Evolutionary conservation across 192 early-diverging fungal species (phyloP), one percentile per base, ranked within the genome.

Genomic region (Coemansia sp.): DNA sequence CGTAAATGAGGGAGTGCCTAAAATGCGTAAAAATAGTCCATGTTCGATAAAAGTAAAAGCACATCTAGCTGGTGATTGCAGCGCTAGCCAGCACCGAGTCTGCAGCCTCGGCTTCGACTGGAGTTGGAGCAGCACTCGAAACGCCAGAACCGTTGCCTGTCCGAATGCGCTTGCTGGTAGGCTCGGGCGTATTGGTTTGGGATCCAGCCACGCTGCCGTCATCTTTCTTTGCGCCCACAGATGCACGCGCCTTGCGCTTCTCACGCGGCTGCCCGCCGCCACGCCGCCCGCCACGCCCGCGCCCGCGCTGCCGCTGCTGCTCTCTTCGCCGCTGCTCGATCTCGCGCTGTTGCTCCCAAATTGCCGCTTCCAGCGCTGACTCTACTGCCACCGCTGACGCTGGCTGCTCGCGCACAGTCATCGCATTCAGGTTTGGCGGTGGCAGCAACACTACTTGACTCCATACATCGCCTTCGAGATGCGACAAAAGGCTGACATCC

Each of bases 191-290:
- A 37, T 67, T 64, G 15, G 70, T 56, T 9, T 64, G 70, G 24
- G 76, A 73, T 25, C 50, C 64, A 12, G 67, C 58, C 43, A 57
- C 27, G 59, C 71, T 73, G 60, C 56, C 41, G 23, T 32, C 64
- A 10, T 66, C 66, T 37, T 62, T 69, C 55, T 66, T 72, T 32
- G 53, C 53, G 53, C 53, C 65, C 9, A 37, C 59, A 35, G 71
- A 24, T 2, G 62, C 61, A n/a, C 65, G 60, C 17, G 69, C 61
- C 72, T 74, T 73, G 61, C 77, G 77, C 59, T 80, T 80, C 59
- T 80, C 72, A 59, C 68, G 71, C 25, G 24, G 38, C 6, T 35
- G 47, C 6, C 54, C 65, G 54, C 60, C 62, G 23, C 69, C 67
- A 35, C 70, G 67, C 37, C 70, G 63, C 39, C 66, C 59, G 17